Conservation (phyloP, 768 basidiomycete species). For the Chalciporus piperatus region DNA sequence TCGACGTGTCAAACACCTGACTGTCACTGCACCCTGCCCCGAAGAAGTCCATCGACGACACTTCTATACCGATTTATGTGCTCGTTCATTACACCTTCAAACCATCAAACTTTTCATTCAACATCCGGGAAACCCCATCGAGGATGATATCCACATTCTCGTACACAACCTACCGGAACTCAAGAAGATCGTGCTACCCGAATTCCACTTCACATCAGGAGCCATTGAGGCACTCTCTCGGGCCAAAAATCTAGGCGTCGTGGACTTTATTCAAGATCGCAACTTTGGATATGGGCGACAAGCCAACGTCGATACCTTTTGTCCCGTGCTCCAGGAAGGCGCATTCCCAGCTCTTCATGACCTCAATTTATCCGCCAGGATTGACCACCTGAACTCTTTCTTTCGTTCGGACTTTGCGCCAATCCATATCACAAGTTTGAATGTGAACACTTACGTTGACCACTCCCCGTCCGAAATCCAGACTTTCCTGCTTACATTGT, state of each 20-base stretch:
- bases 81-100: constrained; percentile 51
- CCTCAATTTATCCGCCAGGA: constrained; percentile 46
- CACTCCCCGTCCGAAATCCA: constrained; percentile 43
- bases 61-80: constrained; percentile 38
- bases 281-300: constrained; percentile 47
- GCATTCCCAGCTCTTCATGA: constrained; percentile 55
- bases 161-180: constrained; percentile 42
- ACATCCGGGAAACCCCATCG: constrained; percentile 40
- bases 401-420: constrained; percentile 46
- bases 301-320: constrained; percentile 43
- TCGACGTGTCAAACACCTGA: constrained; percentile 41
- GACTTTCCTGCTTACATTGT: constrained; percentile 42
- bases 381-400: constrained; percentile 45
- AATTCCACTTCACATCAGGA: constrained; percentile 46
- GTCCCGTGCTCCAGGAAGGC: constrained; percentile 43
- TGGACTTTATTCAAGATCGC: constrained; percentile 53
- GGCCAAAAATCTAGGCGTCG: constrained; percentile 38
- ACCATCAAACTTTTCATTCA: constrained; percentile 45
- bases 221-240: constrained; percentile 47
- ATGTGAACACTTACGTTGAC: constrained; percentile 46
- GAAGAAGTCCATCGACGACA: constrained; percentile 1
- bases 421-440: constrained; percentile 46
- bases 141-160: constrained; percentile 39
- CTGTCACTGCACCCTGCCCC: constrained; percentile 29
- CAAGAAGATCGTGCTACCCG: constrained; percentile 47